Percentiles rank a stretch among this genome's conserved stretches.
Evolutionary conservation across 1,284 basidiomycete species (phyloP).

Genomic region (Rhodofomes roseus): DNA sequence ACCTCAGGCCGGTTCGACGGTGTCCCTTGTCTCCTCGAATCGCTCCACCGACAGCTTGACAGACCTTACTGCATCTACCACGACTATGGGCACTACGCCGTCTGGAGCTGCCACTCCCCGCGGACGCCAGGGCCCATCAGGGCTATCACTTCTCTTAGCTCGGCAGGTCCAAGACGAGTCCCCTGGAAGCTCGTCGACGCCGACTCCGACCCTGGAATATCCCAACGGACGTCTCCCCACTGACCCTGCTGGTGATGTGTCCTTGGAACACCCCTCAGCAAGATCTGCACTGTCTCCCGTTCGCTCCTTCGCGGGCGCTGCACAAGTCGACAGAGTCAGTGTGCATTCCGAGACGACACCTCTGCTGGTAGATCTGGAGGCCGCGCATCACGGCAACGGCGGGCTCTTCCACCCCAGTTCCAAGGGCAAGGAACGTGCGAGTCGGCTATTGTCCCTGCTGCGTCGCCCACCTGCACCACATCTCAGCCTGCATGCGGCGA

Average conservation of each 20-base stretch:
- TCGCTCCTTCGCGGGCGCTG: background rate
- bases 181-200: constrained; percentile 8
- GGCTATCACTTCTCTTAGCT: constrained; percentile 39
- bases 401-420: constrained; percentile 10
- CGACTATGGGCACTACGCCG: constrained; percentile 28
- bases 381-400: constrained; percentile 14
- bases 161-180: constrained; percentile 16
- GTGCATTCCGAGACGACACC: constrained; percentile 18
- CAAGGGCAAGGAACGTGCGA: constrained; percentile 14
- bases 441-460: constrained; percentile 1
- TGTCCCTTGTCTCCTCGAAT: constrained; percentile 23
- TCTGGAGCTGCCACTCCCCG: constrained; percentile 21
- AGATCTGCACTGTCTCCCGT: background rate
- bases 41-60: constrained; percentile 19
- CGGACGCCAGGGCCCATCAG: constrained; percentile 29
- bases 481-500: constrained; percentile 1
- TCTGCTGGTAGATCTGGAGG: constrained; percentile 27
- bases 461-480: background rate
- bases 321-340: background rate
- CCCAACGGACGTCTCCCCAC: background rate
- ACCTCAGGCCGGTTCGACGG: constrained; percentile 25
- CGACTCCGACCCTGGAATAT: constrained; percentile 9
- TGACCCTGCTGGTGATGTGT: background rate
- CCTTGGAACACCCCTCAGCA: background rate
- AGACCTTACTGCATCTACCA: constrained; percentile 29